phyloP scores from a whole-genome alignment of 176 grass and related monocot species.

The Rhynchospora breviuscula region DNA sequence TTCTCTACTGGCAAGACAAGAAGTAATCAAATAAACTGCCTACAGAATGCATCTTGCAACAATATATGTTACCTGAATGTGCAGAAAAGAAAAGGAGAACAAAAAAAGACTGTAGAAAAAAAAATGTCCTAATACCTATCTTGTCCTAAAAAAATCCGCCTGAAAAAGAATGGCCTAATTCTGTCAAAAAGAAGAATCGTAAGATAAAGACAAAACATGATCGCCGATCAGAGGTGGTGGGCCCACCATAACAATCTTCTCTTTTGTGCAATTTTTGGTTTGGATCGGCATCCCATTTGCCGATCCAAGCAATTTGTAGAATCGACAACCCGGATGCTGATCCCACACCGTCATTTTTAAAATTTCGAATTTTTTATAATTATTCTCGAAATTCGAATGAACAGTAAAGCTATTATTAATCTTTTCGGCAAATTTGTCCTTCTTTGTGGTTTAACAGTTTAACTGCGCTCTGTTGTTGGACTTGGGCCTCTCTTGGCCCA shows the following conservation, averaged over 20 bases:
- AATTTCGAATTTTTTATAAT: no score
- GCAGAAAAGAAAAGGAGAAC: background rate
- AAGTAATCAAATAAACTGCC: conserved; percentile 18
- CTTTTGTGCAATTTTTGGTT: conserved; percentile 78
- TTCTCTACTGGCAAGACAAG: conserved; percentile 4
- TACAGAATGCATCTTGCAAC: background rate
- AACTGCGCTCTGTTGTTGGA: background rate
- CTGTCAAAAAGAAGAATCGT: background rate
- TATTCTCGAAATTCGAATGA: no score
- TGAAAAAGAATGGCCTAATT: background rate
- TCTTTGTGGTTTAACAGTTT: no score
- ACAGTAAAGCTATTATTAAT: no score
- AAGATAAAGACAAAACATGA: background rate
- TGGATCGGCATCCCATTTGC: no score
- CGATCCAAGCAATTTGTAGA: no score
- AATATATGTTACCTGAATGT: background rate
- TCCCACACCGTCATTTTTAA: no score
- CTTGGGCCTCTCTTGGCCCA: background rate
- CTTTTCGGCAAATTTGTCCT: no score
- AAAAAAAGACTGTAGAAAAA: conserved; percentile 2
- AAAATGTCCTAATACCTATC: background rate
- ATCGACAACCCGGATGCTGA: no score
- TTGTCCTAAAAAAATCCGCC: background rate
- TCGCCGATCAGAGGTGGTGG: conserved; percentile 26
- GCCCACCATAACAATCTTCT: conserved; percentile 64